Base-by-base conservation (phyloP, 139 green algal genomes). In the Chlorella sp. region DNA sequence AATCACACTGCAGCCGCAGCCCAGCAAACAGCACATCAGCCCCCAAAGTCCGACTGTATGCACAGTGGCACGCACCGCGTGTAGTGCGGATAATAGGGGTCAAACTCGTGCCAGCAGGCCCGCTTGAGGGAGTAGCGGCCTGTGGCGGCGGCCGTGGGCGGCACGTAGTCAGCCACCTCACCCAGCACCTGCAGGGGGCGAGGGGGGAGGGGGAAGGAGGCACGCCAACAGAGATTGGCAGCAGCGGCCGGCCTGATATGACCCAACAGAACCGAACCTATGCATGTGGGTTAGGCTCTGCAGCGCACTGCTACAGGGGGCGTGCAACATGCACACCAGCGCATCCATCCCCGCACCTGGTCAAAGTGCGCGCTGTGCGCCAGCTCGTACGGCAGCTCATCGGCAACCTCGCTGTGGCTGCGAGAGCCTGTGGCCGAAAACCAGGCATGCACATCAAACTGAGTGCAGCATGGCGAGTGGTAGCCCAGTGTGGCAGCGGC, bases 81-180 rank as follows among this genome's bases (percentile, higher is more conserved):
- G 60, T 89, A 92, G 58, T 89, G 84, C 19, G 84, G 60, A 62
- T 82, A 92, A 80, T 84, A 87, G n/a, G 86, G 89, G 84, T 92
- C 89, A 44, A 90, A 92, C 26, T 74, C 77, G 5, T 0, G 6
- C 89, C 89, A 92, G 38, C 82, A 64, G 30, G 85, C 79, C 9
- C 79, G 64, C 84, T 88, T 91, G 6, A 90, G 76, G 20, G 40
- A 58, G 58, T 88, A 90, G 34, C 64, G 82, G 38, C 86, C 86
- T 22, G 83, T 72, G 40, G 65, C 32, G 26, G 73, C 40, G 28
- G 56, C 67, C 40, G 43, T 88, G 76, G 86, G 82, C 16, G 74
- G 64, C 43, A 80, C 54, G 67, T 88, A 90, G 38, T 77, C 62
- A 0, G 86, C 86, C 30, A 86, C 85, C 36, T 88, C 48, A 11